Evolutionary conservation across 192 early-diverging fungal species (phyloP).

Genomic region (Irineochytrium annulatum): DNA sequence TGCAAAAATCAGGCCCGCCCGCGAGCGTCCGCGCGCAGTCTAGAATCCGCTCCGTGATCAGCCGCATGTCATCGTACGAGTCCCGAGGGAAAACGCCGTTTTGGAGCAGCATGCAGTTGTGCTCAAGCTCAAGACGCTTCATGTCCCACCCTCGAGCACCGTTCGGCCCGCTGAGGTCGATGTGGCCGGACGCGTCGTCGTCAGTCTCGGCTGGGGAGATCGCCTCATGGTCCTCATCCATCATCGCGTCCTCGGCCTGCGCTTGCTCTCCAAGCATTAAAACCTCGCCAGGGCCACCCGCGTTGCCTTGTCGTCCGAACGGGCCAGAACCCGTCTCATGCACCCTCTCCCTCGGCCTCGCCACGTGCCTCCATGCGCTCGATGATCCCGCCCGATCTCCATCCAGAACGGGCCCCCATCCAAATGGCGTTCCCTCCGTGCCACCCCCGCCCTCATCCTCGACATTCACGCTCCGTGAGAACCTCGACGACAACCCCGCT

Average conservation of each 20-base stretch:
- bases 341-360: not conserved
- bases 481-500: not conserved
- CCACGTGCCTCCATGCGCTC: not conserved
- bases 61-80: not conserved
- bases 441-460: conserved; percentile 1
- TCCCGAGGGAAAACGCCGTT: not conserved
- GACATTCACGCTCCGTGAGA: not conserved
- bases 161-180: too few species aligned
- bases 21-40: not conserved
- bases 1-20: too few species aligned
- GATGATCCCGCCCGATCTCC: not conserved
- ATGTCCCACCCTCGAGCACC: too few species aligned
- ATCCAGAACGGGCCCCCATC: not conserved
- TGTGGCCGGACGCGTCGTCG: too few species aligned
- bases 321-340: too few species aligned
- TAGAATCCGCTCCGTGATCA: not conserved
- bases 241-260: too few species aligned
- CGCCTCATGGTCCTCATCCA: too few species aligned
- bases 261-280: too few species aligned
- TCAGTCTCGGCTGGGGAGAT: too few species aligned
- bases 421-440: not conserved
- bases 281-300: too few species aligned
- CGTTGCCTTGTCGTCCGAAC: too few species aligned
- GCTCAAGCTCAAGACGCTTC: conserved; percentile 1
- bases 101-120: not conserved